phyloP scores from a whole-genome alignment of 768 basidiomycete genomes.

The Podaxis mareebaensis region DNA sequence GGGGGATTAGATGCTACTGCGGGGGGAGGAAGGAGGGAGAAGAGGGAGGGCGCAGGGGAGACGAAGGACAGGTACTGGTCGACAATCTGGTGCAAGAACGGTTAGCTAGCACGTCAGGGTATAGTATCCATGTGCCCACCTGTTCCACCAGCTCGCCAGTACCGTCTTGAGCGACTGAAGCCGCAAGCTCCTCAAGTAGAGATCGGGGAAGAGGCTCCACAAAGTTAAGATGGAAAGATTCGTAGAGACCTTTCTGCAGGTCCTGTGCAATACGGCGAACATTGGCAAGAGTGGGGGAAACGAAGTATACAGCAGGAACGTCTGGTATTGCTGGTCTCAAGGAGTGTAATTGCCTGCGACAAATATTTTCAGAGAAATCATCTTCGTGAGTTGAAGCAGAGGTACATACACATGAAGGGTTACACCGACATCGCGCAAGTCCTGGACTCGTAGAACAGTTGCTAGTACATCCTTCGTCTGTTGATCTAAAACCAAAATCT shows the following conservation, averaged over 20 bases:
- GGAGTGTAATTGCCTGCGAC: slow-evolving; percentile 82
- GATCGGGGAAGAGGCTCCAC: slow-evolving; percentile 88
- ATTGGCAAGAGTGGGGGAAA: slow-evolving; percentile 86
- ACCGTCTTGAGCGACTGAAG: slow-evolving; percentile 80
- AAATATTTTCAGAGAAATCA: slow-evolving; percentile 3
- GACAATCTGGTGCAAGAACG: slow-evolving; percentile 58
- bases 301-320: slow-evolving; percentile 97
- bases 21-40: slow-evolving; percentile 78
- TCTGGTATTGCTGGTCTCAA: slow-evolving; percentile 87
- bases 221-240: slow-evolving; percentile 93
- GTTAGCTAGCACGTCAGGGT: slow-evolving; percentile 12
- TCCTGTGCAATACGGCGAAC: slow-evolving; percentile 92
- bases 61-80: slow-evolving; percentile 99
- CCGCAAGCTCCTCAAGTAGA: slow-evolving; percentile 91
- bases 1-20: slow-evolving; percentile 29
- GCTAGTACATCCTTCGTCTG: slow-evolving; percentile 95
- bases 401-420: slow-evolving; percentile 91
- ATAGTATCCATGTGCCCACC: slow-evolving; percentile 37
- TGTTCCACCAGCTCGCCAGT: slow-evolving; percentile 82
- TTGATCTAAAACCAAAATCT: slow-evolving; percentile 93
- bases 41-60: slow-evolving; percentile 87
- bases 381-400: slow-evolving; percentile 10
- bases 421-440: slow-evolving; percentile 94
- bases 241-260: slow-evolving; percentile 85
- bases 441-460: slow-evolving; percentile 93